Evolutionary conservation across 495 filamentous ascomycete genomes (phyloP).

Genomic region (Penicillium coffeae): DNA sequence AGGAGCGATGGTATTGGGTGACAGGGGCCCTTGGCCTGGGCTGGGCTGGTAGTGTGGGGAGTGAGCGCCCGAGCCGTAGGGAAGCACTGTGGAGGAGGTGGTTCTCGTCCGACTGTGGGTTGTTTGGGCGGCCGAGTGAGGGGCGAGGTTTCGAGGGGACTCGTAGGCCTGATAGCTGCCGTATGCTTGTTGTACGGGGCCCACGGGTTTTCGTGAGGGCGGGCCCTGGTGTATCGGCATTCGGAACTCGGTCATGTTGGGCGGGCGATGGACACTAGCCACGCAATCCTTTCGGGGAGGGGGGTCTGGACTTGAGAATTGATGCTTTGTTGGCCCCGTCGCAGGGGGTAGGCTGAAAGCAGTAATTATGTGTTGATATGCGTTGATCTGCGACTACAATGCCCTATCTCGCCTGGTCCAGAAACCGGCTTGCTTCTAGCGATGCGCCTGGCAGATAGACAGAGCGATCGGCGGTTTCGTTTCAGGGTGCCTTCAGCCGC

Average conservation of each 20-base stretch:
- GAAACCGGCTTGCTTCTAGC: neutral
- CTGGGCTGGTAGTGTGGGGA: slow-evolving; percentile 13
- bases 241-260: slow-evolving; percentile 45
- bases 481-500: neutral
- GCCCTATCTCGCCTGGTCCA: no score
- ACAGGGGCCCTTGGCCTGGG: slow-evolving; percentile 17
- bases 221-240: slow-evolving; percentile 36
- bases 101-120: slow-evolving; percentile 54
- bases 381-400: no score
- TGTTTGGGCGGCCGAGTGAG: slow-evolving; percentile 29
- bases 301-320: neutral
- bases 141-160: slow-evolving; percentile 25
- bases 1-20: slow-evolving; percentile 29
- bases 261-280: slow-evolving; percentile 27
- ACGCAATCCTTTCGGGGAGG: slow-evolving; percentile 15
- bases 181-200: slow-evolving; percentile 23
- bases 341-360: neutral
- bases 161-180: slow-evolving; percentile 32
- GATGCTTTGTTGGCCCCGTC: neutral
- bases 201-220: slow-evolving; percentile 35
- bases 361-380: neutral
- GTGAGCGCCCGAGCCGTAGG: slow-evolving; percentile 30
- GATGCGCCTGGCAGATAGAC: slow-evolving; percentile 22
- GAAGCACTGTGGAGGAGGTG: slow-evolving; percentile 57
- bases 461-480: neutral